These are phyloP conservation scores for Lachancea fermentati DNA, from an alignment of 805 yeast genomes.

Conservation along the genomic window DNA sequence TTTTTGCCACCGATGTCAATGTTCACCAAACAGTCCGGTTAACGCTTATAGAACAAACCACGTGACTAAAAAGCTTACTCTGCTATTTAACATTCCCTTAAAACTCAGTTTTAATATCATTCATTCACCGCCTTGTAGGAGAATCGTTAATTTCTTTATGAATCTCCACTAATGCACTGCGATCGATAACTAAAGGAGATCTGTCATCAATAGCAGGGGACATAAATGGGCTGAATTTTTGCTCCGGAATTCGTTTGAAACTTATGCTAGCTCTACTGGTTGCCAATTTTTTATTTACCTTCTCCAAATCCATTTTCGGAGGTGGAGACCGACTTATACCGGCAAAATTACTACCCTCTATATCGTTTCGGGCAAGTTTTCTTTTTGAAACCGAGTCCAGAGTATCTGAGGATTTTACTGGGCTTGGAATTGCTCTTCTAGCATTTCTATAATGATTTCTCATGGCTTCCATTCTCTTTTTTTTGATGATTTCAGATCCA, in stretches of 20 bases:
- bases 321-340: conserved; percentile 10
- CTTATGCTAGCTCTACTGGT: conserved; percentile 15
- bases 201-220: conserved; percentile 9
- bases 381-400: conserved; percentile 15
- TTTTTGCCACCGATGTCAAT: too few species aligned
- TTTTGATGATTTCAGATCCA: conserved; percentile 35
- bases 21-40: too few species aligned
- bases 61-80: too few species aligned
- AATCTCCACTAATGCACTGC: conserved; percentile 1
- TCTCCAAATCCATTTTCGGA: conserved; percentile 17
- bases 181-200: conserved; percentile 2
- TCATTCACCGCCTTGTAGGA: not conserved
- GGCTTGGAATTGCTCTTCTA: conserved; percentile 36
- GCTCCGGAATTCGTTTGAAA: conserved; percentile 20
- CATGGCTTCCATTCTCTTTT: conserved; percentile 34
- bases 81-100: too few species aligned
- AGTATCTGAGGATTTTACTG: conserved; percentile 26
- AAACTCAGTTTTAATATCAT: too few species aligned
- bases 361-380: conserved; percentile 3
- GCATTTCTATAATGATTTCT: conserved; percentile 33
- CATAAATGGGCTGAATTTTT: conserved; percentile 14
- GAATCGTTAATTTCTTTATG: conserved; percentile 1
- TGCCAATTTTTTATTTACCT: conserved; percentile 18
- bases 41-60: too few species aligned
- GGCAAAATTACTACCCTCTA: not conserved